These are phyloP conservation scores for Galerina marginata DNA, from an alignment of 768 basidiomycete species.

Conservation along the genomic window DNA sequence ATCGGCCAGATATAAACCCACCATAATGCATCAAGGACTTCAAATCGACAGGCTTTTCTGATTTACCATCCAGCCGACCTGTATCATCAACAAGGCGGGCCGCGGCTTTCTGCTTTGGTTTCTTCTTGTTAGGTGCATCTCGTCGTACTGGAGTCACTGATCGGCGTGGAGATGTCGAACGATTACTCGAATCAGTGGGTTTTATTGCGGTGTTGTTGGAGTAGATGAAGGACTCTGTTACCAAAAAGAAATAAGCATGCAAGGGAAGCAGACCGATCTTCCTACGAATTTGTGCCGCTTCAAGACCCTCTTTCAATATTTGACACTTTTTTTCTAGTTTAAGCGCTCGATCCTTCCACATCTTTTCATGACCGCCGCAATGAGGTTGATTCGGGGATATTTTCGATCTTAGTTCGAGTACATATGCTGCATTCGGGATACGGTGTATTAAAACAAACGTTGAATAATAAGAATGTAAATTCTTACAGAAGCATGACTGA, in stretches of 20 bases:
- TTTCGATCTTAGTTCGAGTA: conserved; percentile 42
- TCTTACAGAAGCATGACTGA: conserved; percentile 47
- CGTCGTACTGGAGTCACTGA: not conserved
- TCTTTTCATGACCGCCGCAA: conserved; percentile 16
- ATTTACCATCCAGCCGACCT: not conserved
- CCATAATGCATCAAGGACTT: conserved; percentile 2
- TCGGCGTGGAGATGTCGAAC: not conserved
- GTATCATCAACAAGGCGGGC: not conserved
- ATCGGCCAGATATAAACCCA: not conserved
- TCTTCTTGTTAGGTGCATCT: conserved; percentile 9
- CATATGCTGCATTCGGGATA: conserved; percentile 42
- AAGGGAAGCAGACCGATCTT: conserved; percentile 3
- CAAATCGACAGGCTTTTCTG: conserved; percentile 1
- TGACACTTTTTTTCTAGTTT: conserved; percentile 45
- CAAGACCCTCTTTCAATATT: conserved; percentile 44
- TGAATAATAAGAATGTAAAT: not conserved
- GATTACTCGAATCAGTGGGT: not conserved
- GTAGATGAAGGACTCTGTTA: conserved; percentile 1
- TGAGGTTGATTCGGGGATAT: conserved; percentile 12
- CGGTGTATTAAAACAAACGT: not conserved
- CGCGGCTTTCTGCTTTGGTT: conserved; percentile 6
- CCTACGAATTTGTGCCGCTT: conserved; percentile 48
- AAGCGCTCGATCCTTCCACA: conserved; percentile 49
- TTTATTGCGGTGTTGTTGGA: not conserved
- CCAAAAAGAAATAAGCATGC: not conserved